These are phyloP conservation scores for Sideroxylon spinosum DNA, from an alignment of 179 eudicot genomes.

Conservation along the genomic window DNA sequence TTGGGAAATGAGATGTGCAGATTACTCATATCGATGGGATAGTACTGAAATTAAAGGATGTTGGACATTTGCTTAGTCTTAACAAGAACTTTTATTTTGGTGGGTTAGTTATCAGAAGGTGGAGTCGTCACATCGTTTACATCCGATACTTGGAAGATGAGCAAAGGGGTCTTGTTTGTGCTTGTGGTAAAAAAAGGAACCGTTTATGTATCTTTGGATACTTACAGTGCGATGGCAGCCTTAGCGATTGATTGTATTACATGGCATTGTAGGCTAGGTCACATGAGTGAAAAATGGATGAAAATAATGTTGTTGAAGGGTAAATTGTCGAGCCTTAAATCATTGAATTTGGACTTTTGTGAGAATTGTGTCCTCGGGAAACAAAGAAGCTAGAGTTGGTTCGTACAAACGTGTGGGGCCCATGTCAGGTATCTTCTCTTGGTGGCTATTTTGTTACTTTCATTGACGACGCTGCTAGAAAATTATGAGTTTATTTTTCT, in stretches of 20 bases:
- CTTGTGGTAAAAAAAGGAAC: neutral
- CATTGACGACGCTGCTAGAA: too few relatives aligned
- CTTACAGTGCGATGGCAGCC: neutral
- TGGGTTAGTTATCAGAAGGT: neutral
- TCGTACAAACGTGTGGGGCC: too few relatives aligned
- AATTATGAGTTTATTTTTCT: too few relatives aligned
- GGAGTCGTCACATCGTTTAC: neutral
- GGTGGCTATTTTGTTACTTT: too few relatives aligned
- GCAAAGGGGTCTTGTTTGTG: neutral
- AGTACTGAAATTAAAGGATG: neutral
- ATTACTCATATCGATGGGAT: neutral
- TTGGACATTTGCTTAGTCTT: neutral
- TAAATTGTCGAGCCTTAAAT: too few relatives aligned
- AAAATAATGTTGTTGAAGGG: neutral
- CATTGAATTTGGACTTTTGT: too few relatives aligned
- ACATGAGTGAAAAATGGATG: slow-evolving; percentile 20
- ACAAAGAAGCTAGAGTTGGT: too few relatives aligned
- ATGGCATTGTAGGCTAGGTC: slow-evolving; percentile 8
- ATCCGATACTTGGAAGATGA: neutral
- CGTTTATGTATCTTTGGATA: neutral
- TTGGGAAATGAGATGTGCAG: neutral
- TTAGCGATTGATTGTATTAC: neutral
- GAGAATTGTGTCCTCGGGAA: too few relatives aligned
- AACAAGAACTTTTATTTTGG: neutral
- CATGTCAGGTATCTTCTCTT: too few relatives aligned